phyloP scores from a whole-genome alignment of 208 protist species.

The Trypanosoma caninum region DNA sequence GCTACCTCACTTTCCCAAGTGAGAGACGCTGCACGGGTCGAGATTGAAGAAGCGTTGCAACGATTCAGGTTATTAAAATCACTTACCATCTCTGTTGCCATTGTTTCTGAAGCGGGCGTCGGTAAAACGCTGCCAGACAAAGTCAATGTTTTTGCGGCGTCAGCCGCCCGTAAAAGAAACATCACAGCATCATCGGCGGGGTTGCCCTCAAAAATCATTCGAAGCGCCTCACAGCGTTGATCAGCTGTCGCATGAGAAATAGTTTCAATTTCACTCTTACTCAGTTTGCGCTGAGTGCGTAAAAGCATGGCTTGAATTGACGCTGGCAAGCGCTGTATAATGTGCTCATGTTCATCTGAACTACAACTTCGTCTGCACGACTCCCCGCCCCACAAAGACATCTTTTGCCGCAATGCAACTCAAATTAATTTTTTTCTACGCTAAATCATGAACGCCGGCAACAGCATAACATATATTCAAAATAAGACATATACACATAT shows the following conservation, averaged over 20 bases:
- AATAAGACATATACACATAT: conserved; percentile 3
- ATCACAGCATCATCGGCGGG: conserved; percentile 32
- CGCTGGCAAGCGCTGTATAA: conserved; percentile 31
- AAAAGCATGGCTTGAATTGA: conserved; percentile 59
- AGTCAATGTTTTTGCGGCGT: background rate
- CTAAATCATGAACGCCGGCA: too few species aligned
- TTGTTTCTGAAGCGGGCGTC: too few species aligned
- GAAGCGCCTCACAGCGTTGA: conserved; percentile 52
- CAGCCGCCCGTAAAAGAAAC: conserved; percentile 30
- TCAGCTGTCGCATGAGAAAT: conserved; percentile 31
- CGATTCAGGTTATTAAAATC: too few species aligned
- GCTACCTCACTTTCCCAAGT: too few species aligned
- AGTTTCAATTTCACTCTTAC: conserved; percentile 22
- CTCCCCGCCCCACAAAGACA: background rate
- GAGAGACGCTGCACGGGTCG: too few species aligned
- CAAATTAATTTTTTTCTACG: background rate
- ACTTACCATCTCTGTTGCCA: too few species aligned
- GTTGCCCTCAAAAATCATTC: conserved; percentile 55
- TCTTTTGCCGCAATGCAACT: background rate
- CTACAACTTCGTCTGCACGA: background rate
- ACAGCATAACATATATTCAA: background rate
- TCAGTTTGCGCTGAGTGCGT: conserved; percentile 35
- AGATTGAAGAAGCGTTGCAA: too few species aligned
- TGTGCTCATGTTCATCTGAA: background rate
- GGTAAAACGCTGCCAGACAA: too few species aligned